Conservation (phyloP, 1,284 basidiomycete genomes). For the Tilletia indica region DNA sequence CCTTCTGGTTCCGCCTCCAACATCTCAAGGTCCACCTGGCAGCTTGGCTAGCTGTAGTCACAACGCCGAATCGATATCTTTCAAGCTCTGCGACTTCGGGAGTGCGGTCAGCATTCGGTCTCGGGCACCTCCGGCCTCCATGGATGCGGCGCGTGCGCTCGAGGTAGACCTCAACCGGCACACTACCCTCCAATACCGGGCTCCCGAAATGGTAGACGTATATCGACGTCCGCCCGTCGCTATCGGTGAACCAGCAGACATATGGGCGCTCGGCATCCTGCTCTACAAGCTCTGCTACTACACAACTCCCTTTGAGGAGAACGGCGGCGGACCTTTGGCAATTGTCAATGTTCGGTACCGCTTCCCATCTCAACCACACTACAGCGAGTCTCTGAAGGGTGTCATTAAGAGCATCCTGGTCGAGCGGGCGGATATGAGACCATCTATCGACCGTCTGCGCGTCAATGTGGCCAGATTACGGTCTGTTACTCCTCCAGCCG, state of each 20-base stretch:
- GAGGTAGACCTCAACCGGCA: slow-evolving; percentile 91
- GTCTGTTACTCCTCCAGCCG: slow-evolving; percentile 34
- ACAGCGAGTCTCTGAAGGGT: slow-evolving; percentile 79
- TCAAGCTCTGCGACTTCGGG: slow-evolving; percentile 98
- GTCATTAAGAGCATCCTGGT: slow-evolving; percentile 71
- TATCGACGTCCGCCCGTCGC: slow-evolving; percentile 68
- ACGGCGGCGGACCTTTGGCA: slow-evolving; percentile 84
- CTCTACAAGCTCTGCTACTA: slow-evolving; percentile 91
- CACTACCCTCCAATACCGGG: slow-evolving; percentile 89
- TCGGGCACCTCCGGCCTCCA: slow-evolving; percentile 36
- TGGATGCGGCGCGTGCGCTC: slow-evolving; percentile 67
- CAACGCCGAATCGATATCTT: slow-evolving; percentile 57
- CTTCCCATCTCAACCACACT: slow-evolving; percentile 68
- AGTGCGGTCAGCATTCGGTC: slow-evolving; percentile 69
- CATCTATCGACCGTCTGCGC: slow-evolving; percentile 44
- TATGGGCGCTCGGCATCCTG: slow-evolving; percentile 75
- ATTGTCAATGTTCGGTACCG: slow-evolving; percentile 96
- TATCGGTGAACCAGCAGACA: slow-evolving; percentile 84
- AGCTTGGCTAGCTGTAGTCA: slow-evolving; percentile 20
- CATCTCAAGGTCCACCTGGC: slow-evolving; percentile 25
- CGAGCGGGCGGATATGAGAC: slow-evolving; percentile 43
- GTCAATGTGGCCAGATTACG: slow-evolving; percentile 42
- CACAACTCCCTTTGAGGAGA: slow-evolving; percentile 79
- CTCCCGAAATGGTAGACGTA: slow-evolving; percentile 97
- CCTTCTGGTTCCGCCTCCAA: slow-evolving; percentile 62